A percentile compares a stretch with the other conserved stretches of the same genome.
Evolutionary conservation across 2,329 filamentous ascomycete species (phyloP).

Genomic region (Lachnum nothofagi): DNA sequence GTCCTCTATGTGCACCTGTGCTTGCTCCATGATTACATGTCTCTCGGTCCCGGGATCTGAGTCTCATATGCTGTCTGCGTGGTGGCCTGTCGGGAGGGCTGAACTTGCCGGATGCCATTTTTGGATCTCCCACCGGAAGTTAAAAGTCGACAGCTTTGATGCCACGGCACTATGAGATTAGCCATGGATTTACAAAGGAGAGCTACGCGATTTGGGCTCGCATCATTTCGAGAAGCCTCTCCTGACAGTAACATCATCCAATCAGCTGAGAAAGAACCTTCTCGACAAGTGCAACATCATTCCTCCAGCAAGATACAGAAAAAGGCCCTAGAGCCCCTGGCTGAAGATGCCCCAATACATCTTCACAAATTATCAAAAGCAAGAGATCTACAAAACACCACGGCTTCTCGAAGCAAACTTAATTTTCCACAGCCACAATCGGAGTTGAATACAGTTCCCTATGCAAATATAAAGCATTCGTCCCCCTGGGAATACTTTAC

Average conservation of each 20-base stretch:
- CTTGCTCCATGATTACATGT: constrained; percentile 9
- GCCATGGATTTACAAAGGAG: constrained; percentile 12
- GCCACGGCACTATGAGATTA: too few species aligned
- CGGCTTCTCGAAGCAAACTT: too few species aligned
- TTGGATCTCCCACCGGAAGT: constrained; percentile 4
- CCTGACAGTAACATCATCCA: constrained; percentile 3
- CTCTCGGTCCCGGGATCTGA: too few species aligned
- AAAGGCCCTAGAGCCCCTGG: too few species aligned
- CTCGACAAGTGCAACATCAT: background rate
- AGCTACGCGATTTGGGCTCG: constrained; percentile 6
- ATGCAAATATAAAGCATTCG: constrained; percentile 1
- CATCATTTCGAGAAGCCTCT: constrained; percentile 2
- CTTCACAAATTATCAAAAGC: too few species aligned
- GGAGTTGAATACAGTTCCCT: too few species aligned
- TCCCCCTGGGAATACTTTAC: constrained; percentile 9
- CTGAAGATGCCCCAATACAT: too few species aligned
- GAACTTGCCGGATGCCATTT: constrained; percentile 9
- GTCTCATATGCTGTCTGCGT: too few species aligned
- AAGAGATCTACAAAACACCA: too few species aligned
- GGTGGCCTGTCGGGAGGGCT: background rate
- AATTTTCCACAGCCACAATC: too few species aligned
- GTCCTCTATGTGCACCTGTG: constrained; percentile 13
- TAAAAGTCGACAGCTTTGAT: constrained; percentile 4
- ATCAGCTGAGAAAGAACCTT: background rate
- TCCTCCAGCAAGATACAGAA: too few species aligned